Conservation (phyloP, 208 protist genomes). For the Wallacemonas collosoma region DNA sequence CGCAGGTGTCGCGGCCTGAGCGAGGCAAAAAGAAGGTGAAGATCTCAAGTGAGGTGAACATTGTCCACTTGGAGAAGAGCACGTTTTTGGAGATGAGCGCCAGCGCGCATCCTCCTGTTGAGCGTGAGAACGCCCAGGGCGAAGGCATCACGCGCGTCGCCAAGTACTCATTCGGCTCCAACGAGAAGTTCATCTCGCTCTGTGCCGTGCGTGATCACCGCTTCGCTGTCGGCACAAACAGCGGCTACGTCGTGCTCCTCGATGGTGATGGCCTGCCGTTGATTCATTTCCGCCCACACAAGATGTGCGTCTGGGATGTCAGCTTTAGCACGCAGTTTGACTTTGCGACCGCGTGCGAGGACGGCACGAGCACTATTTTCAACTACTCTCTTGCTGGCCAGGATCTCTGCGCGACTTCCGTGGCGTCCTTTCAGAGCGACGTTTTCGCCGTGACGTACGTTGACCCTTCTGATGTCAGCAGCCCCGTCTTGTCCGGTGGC, state of each 20-base stretch:
- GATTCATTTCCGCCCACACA: slow-evolving; percentile 89
- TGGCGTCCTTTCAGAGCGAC: slow-evolving; percentile 87
- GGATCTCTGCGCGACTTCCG: slow-evolving; percentile 77
- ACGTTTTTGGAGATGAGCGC: slow-evolving; percentile 90
- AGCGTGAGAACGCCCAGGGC: slow-evolving; percentile 45
- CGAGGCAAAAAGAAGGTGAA: slow-evolving; percentile 62
- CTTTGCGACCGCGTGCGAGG: slow-evolving; percentile 88
- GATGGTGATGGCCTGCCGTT: slow-evolving; percentile 82
- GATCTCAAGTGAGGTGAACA: slow-evolving; percentile 87
- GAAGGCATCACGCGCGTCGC: slow-evolving; percentile 78
- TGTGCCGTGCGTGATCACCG: slow-evolving; percentile 77
- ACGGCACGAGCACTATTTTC: slow-evolving; percentile 86
- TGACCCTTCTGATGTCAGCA: slow-evolving; percentile 64
- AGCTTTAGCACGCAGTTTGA: slow-evolving; percentile 82
- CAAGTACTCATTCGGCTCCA: slow-evolving; percentile 83
- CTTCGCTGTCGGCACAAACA: slow-evolving; percentile 88
- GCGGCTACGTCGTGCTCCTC: slow-evolving; percentile 87
- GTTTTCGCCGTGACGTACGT: slow-evolving; percentile 89
- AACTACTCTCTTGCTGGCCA: slow-evolving; percentile 85
- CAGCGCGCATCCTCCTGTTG: slow-evolving; percentile 49
- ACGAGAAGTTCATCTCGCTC: slow-evolving; percentile 90
- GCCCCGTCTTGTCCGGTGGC: slow-evolving; percentile 82
- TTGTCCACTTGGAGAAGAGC: slow-evolving; percentile 87
- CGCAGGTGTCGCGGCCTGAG: slow-evolving; percentile 45
- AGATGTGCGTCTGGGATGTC: slow-evolving; percentile 90